Conservation (phyloP, 2,329 filamentous ascomycete species). For the Sordariomycetes sp. region DNA sequence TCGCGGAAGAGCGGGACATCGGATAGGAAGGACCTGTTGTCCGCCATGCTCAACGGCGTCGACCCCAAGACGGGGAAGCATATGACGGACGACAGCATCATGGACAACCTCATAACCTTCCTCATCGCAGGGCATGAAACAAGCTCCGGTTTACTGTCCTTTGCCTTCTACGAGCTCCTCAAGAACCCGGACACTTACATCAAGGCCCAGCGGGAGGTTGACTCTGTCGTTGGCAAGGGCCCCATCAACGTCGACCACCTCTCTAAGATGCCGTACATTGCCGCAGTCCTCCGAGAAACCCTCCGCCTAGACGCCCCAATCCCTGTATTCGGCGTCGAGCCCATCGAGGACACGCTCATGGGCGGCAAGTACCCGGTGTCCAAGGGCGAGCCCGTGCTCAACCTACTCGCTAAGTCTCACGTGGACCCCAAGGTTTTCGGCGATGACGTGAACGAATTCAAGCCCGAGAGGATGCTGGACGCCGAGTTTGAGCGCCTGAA, state of each 20-base stretch:
- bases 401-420: conserved; percentile 44
- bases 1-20: conserved; percentile 36
- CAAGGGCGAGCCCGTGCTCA: conserved; percentile 35
- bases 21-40: conserved; percentile 55
- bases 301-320: conserved; percentile 53
- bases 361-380: conserved; percentile 50
- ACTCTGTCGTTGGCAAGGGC: conserved; percentile 48
- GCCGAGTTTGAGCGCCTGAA: conserved; percentile 52
- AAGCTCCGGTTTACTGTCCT: conserved; percentile 55
- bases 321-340: conserved; percentile 34
- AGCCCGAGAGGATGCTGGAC: conserved; percentile 62
- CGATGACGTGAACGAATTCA: conserved; percentile 53
- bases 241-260: conserved; percentile 51
- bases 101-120: conserved; percentile 64
- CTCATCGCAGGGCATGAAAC: conserved; percentile 57
- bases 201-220: conserved; percentile 58
- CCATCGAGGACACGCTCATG: conserved; percentile 42
- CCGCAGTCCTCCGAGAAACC: conserved; percentile 55
- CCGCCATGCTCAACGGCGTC: conserved; percentile 56
- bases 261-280: conserved; percentile 53
- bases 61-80: conserved; percentile 58
- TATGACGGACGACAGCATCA: conserved; percentile 52
- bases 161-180: conserved; percentile 53
- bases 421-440: conserved; percentile 55
- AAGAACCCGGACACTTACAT: conserved; percentile 49